phyloP scores from a whole-genome alignment of 169 alveolate species.

The Eimeria falciformis region DNA sequence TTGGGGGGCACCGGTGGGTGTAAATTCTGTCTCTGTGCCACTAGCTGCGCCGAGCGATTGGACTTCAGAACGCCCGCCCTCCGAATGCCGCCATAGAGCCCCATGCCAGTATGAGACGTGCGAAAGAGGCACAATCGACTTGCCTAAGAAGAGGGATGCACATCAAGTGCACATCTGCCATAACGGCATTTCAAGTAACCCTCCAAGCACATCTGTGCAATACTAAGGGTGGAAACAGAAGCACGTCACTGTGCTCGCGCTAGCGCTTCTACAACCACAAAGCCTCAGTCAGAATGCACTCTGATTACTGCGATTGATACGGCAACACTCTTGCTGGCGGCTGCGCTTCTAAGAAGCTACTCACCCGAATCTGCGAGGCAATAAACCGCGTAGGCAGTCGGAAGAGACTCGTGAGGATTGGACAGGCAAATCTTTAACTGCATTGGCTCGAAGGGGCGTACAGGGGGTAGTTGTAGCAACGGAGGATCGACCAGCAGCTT shows the following conservation, averaged over 20 bases:
- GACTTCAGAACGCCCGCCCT: constrained; percentile 15
- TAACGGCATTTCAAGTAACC: too few relatives aligned
- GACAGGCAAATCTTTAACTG: constrained; percentile 67
- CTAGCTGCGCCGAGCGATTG: neutral
- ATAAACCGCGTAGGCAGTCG: constrained; percentile 66
- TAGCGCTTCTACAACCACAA: too few relatives aligned
- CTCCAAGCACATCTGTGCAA: too few relatives aligned
- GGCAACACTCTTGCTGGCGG: too few relatives aligned
- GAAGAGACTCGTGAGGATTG: constrained; percentile 69
- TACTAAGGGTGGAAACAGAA: too few relatives aligned
- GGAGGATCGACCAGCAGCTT: constrained; percentile 72
- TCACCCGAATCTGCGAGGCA: constrained; percentile 75
- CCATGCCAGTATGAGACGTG: constrained; percentile 68
- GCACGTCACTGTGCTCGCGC: too few relatives aligned
- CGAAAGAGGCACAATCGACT: constrained; percentile 47
- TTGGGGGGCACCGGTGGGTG: neutral
- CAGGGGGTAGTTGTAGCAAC: constrained; percentile 75
- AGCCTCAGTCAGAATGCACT: too few relatives aligned
- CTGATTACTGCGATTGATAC: too few relatives aligned
- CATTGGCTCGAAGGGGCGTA: constrained; percentile 75
- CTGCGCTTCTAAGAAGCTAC: neutral
- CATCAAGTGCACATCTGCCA: too few relatives aligned
- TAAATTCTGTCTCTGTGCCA: constrained; percentile 11
- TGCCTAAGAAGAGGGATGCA: neutral
- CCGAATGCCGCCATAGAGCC: constrained; percentile 32